Percentiles rank a stretch among this genome's conserved stretches.
Conservation (phyloP, 2,329 filamentous ascomycete genomes). For the Aspergillus sp. region DNA sequence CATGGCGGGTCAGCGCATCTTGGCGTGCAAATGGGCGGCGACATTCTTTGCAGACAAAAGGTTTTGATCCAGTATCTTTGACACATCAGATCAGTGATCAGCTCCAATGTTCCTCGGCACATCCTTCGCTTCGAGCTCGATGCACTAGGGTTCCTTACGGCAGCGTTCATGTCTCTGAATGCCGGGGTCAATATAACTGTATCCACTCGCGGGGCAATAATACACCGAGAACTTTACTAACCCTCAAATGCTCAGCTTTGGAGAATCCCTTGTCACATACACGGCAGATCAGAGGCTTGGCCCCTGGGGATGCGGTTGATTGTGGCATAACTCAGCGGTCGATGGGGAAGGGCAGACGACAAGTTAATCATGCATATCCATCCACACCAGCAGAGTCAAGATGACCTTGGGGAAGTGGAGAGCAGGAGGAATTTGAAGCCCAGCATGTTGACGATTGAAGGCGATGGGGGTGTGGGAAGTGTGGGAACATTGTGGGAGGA, state of each 20-base stretch:
- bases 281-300: conserved; percentile 37
- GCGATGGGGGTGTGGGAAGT: background rate
- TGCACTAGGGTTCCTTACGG: conserved; percentile 32
- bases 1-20: conserved; percentile 47
- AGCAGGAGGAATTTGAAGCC: background rate
- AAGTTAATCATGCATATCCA: background rate
- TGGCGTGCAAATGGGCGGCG: conserved; percentile 44
- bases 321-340: conserved; percentile 13
- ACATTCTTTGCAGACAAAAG: conserved; percentile 44
- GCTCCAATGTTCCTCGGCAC: background rate
- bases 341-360: background rate
- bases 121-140: background rate
- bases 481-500: background rate
- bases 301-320: conserved; percentile 15
- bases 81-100: conserved; percentile 21
- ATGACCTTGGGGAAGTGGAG: background rate
- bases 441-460: background rate
- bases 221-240: conserved; percentile 18
- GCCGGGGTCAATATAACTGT: conserved; percentile 12
- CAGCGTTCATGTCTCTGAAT: conserved; percentile 45
- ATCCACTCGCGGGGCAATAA: conserved; percentile 16
- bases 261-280: conserved; percentile 44
- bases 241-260: conserved; percentile 44
- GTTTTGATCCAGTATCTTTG: conserved; percentile 44
- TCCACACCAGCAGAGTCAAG: background rate